A percentile compares a stretch with the other conserved stretches of the same genome.
These are phyloP conservation scores for Plantago elongata DNA, from an alignment of 257 asterid genomes.

Conservation along the genomic window DNA sequence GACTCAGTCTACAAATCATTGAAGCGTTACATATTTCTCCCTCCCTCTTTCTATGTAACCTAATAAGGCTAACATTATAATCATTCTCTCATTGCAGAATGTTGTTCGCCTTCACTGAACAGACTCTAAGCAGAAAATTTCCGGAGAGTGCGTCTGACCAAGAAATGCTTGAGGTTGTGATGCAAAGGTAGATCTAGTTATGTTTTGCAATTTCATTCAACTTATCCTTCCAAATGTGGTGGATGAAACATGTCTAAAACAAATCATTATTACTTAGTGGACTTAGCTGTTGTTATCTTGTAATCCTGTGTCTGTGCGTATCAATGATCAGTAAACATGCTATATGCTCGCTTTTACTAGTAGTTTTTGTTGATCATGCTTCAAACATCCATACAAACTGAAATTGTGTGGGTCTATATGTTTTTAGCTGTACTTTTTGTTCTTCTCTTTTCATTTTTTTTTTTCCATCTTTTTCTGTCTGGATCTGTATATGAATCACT, in stretches of 20 bases:
- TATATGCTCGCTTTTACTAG: too few species aligned
- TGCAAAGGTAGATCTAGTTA: constrained; percentile 56
- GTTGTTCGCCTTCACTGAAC: constrained; percentile 90
- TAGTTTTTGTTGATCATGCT: too few species aligned
- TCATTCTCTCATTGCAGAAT: constrained; percentile 51
- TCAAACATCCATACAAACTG: too few species aligned
- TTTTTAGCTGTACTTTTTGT: too few species aligned
- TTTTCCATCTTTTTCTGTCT: too few species aligned
- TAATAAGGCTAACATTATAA: neutral
- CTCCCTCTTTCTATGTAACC: constrained; percentile 5
- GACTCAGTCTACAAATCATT: too few species aligned
- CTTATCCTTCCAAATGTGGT: constrained; percentile 4
- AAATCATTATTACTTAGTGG: constrained; percentile 6
- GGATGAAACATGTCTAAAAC: constrained; percentile 7
- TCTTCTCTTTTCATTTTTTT: too few species aligned
- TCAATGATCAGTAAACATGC: too few species aligned
- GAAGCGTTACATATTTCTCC: too few species aligned
- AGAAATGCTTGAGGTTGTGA: constrained; percentile 93
- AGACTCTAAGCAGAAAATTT: constrained; percentile 66
- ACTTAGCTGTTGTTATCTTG: neutral
- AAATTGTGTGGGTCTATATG: too few species aligned
- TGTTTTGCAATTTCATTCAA: constrained; percentile 8
- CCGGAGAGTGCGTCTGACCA: constrained; percentile 78
- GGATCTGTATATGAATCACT: too few species aligned
- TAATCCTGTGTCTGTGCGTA: neutral